Evolutionary conservation across 2,329 filamentous ascomycete genomes (phyloP), one percentile per base, ranked within the genome.

Genomic region (Phyllosticta citribraziliensis): DNA sequence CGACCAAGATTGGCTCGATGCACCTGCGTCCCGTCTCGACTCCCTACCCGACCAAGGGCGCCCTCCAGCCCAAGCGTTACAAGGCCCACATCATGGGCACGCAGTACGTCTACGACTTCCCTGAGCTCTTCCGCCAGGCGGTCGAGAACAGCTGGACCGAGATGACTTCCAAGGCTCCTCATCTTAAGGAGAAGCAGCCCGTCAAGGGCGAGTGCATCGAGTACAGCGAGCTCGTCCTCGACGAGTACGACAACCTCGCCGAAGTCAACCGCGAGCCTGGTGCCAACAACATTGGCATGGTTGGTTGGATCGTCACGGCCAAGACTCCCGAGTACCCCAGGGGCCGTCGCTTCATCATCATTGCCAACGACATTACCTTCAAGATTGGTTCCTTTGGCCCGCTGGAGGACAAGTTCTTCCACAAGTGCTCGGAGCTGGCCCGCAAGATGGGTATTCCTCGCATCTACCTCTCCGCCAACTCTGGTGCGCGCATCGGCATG

Each of bases 81-180:
- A 97, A 96, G 87, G 94, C 94, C 67, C 94, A 99, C 74, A 81
- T 97, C 64, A 97, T 99, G 92, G 94, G 94, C 66, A 99, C 94
- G 27, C 94, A 99, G 78, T 99, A 97, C 74, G 94, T 97, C 60
- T 99, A 99, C 75, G 94, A 99, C 77, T 99, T 99, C 88, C 94
- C 94, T 30, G 94, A 99, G 82, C 86, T 99, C 56, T 99, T 99
- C 88, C 86, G 94, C 72, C 94, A 97, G 78, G 91, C 94, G 53
- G 91, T 96, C 72, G 91, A 97, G 80, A 97, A 97, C 82, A 89
- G 85, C 77, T 99, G 94, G 94, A 78, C 80, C 71, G 87, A 87
- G 74, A 85, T 86, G 61, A 82, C 89, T 65, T 85, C 86, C 73
- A 86, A 87, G 73, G 86, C 93, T 69, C 82, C 90, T 11, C 80